Evolutionary conservation across 2,329 filamentous ascomycete species (phyloP).

Genomic region (Stachybotrys echinatus): DNA sequence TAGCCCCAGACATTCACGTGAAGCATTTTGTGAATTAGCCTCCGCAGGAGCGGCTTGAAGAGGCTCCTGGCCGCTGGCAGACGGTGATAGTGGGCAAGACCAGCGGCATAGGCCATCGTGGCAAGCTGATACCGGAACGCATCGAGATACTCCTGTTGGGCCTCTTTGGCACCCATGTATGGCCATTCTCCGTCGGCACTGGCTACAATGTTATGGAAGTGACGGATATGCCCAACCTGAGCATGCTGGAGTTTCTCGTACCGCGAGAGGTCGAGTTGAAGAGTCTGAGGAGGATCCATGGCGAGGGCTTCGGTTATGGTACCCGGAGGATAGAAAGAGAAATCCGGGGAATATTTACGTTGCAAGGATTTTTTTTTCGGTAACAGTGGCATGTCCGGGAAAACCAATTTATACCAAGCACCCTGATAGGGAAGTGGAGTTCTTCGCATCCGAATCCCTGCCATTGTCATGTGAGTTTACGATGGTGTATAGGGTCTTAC

Average conservation of each 20-base stretch:
- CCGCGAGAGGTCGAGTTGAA: constrained; percentile 4
- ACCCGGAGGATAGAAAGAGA: neutral
- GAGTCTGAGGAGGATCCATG: neutral
- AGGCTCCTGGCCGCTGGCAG: constrained; percentile 24
- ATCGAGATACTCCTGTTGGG: constrained; percentile 29
- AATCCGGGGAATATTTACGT: no score
- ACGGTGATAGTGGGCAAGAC: constrained; percentile 30
- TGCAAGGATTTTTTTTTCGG: no score
- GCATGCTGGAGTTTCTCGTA: constrained; percentile 10
- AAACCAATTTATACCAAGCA: no score
- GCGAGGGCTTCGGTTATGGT: neutral
- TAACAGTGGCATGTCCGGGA: no score
- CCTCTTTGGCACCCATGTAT: constrained; percentile 26
- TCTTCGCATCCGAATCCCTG: no score
- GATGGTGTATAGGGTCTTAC: no score
- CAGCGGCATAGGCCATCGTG: constrained; percentile 31
- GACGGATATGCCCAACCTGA: constrained; percentile 28
- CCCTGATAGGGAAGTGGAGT: no score
- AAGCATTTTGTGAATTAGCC: constrained; percentile 35
- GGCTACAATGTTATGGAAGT: constrained; percentile 27
- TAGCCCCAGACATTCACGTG: constrained; percentile 34
- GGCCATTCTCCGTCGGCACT: constrained; percentile 21
- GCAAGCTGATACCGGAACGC: constrained; percentile 34
- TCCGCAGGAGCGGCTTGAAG: constrained; percentile 26
- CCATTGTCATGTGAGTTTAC: no score